Evolutionary conservation across 768 basidiomycete species (phyloP).

Genomic region (Russula compacta): DNA sequence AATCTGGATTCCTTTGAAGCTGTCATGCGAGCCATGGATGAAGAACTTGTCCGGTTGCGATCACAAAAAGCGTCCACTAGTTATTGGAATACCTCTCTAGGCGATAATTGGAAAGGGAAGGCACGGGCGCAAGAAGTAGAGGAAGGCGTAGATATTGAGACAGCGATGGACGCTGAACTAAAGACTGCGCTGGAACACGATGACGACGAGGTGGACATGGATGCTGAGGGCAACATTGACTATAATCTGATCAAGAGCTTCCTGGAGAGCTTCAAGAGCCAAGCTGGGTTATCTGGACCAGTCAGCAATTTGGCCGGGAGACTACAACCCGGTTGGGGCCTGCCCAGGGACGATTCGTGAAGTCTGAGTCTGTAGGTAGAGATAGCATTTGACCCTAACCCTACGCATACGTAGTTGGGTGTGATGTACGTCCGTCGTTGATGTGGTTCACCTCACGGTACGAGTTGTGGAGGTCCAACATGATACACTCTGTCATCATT

Average conservation of each 20-base stretch:
- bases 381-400: slow-evolving; percentile 1
- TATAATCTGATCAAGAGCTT: slow-evolving; percentile 96
- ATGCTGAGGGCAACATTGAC: slow-evolving; percentile 47
- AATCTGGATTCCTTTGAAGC: slow-evolving; percentile 88
- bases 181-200: slow-evolving; percentile 47
- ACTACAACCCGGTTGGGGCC: slow-evolving; percentile 61
- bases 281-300: slow-evolving; percentile 82
- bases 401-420: neutral
- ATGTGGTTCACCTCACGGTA: too few species aligned
- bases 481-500: slow-evolving; percentile 21
- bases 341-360: slow-evolving; percentile 56
- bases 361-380: neutral
- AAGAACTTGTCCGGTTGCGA: slow-evolving; percentile 51
- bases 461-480: neutral
- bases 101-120: slow-evolving; percentile 40
- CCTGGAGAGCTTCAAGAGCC: slow-evolving; percentile 90
- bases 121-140: slow-evolving; percentile 32
- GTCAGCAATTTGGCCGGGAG: slow-evolving; percentile 85
- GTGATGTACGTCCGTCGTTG: neutral
- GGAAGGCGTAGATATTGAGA: slow-evolving; percentile 62
- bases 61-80: slow-evolving; percentile 19
- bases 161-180: slow-evolving; percentile 86
- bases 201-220: slow-evolving; percentile 47
- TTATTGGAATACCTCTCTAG: neutral
- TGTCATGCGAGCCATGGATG: slow-evolving; percentile 95